A percentile compares a stretch with the other conserved stretches of the same genome.
Conservation (phyloP, 2,329 filamentous ascomycete genomes). For the Didymosphaeria variabile region DNA sequence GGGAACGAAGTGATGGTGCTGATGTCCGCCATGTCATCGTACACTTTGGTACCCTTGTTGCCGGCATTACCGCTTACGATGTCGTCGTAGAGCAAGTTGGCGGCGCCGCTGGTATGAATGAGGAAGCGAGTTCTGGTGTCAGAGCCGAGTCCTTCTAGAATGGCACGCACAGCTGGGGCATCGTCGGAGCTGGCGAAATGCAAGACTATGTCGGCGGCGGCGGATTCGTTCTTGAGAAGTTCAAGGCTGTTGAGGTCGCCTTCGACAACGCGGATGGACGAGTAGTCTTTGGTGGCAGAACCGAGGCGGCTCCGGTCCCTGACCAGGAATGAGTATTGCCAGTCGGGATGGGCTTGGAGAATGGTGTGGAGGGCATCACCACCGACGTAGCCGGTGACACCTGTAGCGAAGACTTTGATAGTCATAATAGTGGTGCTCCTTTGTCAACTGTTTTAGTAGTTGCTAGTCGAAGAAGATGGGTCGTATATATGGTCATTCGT, state of each 20-base stretch:
- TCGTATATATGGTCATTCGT: background rate
- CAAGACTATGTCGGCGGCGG: conserved; percentile 9
- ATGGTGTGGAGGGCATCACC: conserved; percentile 12
- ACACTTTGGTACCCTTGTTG: conserved; percentile 11
- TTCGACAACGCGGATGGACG: conserved; percentile 9
- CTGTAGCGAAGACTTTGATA: conserved; percentile 12
- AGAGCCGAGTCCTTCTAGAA: conserved; percentile 11
- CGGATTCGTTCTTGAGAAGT: conserved; percentile 5
- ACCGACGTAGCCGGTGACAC: conserved; percentile 12
- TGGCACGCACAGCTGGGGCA: conserved; percentile 4
- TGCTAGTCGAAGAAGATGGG: background rate
- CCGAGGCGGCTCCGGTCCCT: conserved; percentile 6
- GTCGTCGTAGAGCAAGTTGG: conserved; percentile 8
- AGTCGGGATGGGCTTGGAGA: conserved; percentile 12
- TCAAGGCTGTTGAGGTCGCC: conserved; percentile 5
- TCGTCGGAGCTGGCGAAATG: conserved; percentile 13
- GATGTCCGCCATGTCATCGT: conserved; percentile 13
- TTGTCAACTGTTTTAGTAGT: background rate
- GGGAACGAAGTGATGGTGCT: conserved; percentile 11
- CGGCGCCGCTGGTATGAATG: conserved; percentile 10
- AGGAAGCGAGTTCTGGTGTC: conserved; percentile 8
- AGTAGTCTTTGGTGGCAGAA: conserved; percentile 1
- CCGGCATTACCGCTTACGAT: background rate
- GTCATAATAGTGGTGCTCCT: conserved; percentile 2
- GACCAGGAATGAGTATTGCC: conserved; percentile 10